Percentiles rank a stretch among this genome's conserved stretches.
Conservation (phyloP, 345 rosid species). For the Eucalyptus sp. region DNA sequence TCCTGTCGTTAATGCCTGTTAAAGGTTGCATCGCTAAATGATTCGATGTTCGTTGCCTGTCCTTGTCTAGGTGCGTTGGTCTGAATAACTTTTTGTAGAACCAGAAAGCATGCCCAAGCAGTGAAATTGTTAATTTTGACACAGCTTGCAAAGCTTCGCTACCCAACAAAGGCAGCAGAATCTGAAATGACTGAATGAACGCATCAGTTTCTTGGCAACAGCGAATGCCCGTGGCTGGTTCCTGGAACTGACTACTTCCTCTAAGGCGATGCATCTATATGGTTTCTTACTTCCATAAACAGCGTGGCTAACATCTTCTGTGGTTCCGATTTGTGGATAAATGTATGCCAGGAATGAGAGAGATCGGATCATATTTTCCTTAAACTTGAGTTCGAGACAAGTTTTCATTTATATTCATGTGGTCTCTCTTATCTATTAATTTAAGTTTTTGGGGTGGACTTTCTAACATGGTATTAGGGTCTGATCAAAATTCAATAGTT, state of each 20-base stretch:
- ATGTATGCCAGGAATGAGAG: neutral
- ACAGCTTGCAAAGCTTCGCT: too few species aligned
- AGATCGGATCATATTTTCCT: neutral
- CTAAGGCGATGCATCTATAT: neutral
- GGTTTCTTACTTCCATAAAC: neutral
- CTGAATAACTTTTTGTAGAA: neutral
- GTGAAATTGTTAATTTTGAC: neutral
- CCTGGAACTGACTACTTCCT: neutral
- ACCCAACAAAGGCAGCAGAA: neutral
- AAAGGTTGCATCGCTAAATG: accelerated
- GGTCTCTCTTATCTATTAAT: accelerated
- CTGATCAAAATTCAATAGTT: too few species aligned
- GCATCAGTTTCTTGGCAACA: neutral
- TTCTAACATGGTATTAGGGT: too few species aligned
- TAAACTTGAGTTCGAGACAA: neutral
- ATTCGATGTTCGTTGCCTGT: too few species aligned
- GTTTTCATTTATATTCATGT: neutral
- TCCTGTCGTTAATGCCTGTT: accelerated
- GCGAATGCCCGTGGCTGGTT: neutral
- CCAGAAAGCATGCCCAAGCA: neutral
- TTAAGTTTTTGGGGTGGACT: too few species aligned
- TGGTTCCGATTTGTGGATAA: neutral
- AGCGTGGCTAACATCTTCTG: neutral
- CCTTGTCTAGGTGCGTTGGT: too few species aligned
- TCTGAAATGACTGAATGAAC: neutral